Base-by-base conservation (phyloP, 169 alveolate genomes). In the Plasmodium vinckei region DNA sequence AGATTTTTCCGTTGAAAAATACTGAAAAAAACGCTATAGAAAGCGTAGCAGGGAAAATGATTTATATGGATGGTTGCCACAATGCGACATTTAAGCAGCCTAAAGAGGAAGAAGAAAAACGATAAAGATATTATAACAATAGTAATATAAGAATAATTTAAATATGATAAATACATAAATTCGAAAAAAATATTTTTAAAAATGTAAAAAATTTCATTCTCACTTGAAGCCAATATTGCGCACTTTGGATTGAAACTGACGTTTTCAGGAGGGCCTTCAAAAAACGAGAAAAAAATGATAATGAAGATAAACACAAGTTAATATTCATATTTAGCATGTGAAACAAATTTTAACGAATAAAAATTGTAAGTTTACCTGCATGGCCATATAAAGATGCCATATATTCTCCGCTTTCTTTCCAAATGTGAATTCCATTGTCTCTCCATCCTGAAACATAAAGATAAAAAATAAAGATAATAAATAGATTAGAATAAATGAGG, bases 241-340 rank as follows among this genome's bases (percentile, higher is more conserved):
- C 88, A 77, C 53, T 77, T 77, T 25, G 88, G 88, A 59, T 77
- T 77, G 56, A 77, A 77, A 23, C 70, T 57, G 19, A 77, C 88
- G 65, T 77, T 77, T 15, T 77, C 51, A 12, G 88, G 88, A 17
- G 88, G 88, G 5, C 88, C 88, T 77, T 23, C 47, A 51, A 49
- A 9, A 54, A 25, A 51, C 27, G 25, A 13, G n/a, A 15, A 69
- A 39, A 33, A 13, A 13, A 33, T 27, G n/a, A 61, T 21, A 61
- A 61, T 19, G 13, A 61, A 61, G 19, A 2, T 15, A 59, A 17
- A 17, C 12, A 59, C 5, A 61, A 19, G 42, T 23, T 17, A 19
- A 61, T 7, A 13, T 0, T 7, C 1, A 51, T 15, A 51, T 51
- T 12, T 51, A 15, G n/a, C 17, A 51, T 51, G n/a, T 51, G 6